A percentile compares a stretch with the other conserved stretches of the same genome.
Conservation (phyloP, 2,329 filamentous ascomycete genomes). For the Blastomyces gilchristii region DNA sequence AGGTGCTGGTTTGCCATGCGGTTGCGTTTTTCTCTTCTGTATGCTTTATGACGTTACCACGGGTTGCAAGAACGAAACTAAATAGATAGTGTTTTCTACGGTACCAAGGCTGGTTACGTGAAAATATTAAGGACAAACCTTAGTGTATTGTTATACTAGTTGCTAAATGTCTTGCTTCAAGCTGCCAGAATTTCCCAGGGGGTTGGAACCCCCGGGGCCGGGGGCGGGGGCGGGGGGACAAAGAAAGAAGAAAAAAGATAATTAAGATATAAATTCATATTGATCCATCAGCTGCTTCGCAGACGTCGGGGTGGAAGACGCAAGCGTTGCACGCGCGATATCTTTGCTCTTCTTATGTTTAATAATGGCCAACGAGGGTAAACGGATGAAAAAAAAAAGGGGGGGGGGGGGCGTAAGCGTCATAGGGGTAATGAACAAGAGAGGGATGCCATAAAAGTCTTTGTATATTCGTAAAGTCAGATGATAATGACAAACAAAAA, state of each 20-base stretch:
- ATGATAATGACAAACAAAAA: background rate
- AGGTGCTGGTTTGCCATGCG: too few relatives aligned
- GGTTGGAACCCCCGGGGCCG: too few relatives aligned
- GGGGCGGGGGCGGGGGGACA: too few relatives aligned
- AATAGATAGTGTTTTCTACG: background rate
- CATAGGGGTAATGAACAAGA: background rate
- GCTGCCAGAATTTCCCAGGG: background rate
- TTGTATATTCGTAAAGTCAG: slow-evolving; percentile 2
- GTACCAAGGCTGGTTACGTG: background rate
- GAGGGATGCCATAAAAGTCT: slow-evolving; percentile 7
- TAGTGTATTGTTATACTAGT: background rate
- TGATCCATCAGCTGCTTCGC: background rate
- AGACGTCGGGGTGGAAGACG: background rate
- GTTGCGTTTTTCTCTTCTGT: background rate
- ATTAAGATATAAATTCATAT: background rate
- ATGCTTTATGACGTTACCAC: background rate
- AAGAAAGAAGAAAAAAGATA: background rate
- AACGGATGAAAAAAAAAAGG: background rate
- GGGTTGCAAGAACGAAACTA: background rate
- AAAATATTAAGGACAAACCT: background rate
- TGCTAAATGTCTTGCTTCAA: background rate
- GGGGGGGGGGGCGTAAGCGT: background rate
- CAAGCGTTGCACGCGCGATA: background rate
- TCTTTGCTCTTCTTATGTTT: background rate
- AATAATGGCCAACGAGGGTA: background rate